Conservation (phyloP, 768 basidiomycete species). For the Russula virescens region DNA sequence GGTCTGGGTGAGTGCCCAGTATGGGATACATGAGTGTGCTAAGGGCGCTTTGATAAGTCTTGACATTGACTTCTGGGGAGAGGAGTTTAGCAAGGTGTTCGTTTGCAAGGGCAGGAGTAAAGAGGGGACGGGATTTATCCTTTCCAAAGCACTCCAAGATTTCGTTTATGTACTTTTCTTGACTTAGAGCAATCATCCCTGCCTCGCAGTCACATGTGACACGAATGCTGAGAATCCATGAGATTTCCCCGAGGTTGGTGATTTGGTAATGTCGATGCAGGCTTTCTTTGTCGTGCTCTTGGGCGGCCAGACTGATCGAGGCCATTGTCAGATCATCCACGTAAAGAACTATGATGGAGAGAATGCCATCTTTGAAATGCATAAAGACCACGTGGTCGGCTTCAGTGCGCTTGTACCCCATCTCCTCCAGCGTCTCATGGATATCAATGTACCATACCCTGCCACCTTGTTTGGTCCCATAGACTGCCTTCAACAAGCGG, state of each 20-base stretch:
- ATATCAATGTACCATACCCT: background rate
- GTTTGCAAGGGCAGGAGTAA: background rate
- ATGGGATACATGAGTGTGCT: background rate
- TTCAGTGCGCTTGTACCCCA: too few species aligned
- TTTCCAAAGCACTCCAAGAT: background rate
- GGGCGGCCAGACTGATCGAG: too few species aligned
- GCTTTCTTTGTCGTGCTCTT: background rate
- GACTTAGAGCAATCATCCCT: background rate
- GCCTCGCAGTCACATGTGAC: background rate
- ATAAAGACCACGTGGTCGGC: background rate
- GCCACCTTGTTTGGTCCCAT: background rate
- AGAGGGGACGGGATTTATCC: background rate
- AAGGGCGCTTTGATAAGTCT: background rate
- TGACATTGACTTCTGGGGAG: conserved; percentile 27
- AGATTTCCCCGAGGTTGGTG: background rate
- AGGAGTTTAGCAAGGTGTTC: background rate
- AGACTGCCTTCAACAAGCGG: background rate
- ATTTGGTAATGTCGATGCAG: background rate
- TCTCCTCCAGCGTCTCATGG: too few species aligned
- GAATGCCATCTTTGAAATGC: background rate
- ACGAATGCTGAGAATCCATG: background rate
- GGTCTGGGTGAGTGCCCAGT: conserved; percentile 32
- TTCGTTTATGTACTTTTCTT: background rate
- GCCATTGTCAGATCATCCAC: too few species aligned
- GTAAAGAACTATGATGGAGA: conserved; percentile 5